These are phyloP conservation scores for Lentithecium fluviatile DNA, from an alignment of 495 filamentous ascomycete genomes.

Conservation along the genomic window DNA sequence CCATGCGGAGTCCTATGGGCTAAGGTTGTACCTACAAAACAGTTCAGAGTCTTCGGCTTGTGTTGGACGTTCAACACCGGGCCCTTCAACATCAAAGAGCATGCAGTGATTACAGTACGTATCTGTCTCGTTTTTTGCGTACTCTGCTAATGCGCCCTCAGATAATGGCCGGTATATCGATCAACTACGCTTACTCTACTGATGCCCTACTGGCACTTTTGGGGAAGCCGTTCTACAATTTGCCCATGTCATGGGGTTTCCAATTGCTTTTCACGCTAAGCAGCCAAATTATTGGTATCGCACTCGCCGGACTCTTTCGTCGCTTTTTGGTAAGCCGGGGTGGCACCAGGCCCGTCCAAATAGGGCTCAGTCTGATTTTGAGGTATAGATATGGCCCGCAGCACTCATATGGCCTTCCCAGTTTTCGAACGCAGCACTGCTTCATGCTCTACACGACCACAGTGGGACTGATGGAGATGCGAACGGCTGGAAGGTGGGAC, in stretches of 20 bases:
- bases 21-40: conserved; percentile 18
- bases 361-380: background rate
- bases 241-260: conserved; percentile 66
- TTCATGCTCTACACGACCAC: conserved; percentile 71
- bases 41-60: conserved; percentile 29
- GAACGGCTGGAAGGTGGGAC: conserved; percentile 64
- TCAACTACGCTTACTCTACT: conserved; percentile 22
- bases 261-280: conserved; percentile 67
- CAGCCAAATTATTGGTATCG: conserved; percentile 72
- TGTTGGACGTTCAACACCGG: conserved; percentile 35
- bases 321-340: conserved; percentile 55
- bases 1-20: conserved; percentile 17
- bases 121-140: background rate
- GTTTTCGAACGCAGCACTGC: conserved; percentile 62
- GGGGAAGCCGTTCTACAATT: conserved; percentile 51
- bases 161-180: conserved; percentile 27
- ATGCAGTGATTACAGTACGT: conserved; percentile 25
- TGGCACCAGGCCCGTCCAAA: background rate
- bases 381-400: conserved; percentile 50
- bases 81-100: conserved; percentile 36
- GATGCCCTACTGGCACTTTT: conserved; percentile 19
- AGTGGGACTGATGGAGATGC: conserved; percentile 57
- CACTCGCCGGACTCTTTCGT: conserved; percentile 68
- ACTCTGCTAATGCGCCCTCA: background rate
- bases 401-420: conserved; percentile 76